These are phyloP conservation scores for Floccularia luteovirens DNA, from an alignment of 768 basidiomycete genomes.

Conservation along the genomic window DNA sequence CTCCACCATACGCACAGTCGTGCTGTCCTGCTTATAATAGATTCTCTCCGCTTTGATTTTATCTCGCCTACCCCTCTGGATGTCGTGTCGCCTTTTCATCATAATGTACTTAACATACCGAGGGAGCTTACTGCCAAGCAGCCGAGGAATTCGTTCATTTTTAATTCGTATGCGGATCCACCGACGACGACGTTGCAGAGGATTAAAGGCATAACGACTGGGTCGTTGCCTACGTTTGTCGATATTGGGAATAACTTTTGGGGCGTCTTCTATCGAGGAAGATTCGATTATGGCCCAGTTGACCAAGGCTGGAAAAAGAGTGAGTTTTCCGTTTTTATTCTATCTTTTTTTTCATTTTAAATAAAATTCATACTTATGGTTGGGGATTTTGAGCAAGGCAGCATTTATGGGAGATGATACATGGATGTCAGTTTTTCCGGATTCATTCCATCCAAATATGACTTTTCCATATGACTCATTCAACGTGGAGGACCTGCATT, in stretches of 20 bases:
- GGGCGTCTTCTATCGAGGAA: slow-evolving; percentile 77
- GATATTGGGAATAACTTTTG: slow-evolving; percentile 93
- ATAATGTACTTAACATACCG: slow-evolving; percentile 78
- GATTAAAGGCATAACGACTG: slow-evolving; percentile 92
- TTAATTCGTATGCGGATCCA: slow-evolving; percentile 88
- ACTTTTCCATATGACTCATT: slow-evolving; percentile 91
- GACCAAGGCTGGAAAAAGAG: slow-evolving; percentile 48
- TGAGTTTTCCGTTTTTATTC: slow-evolving; percentile 21
- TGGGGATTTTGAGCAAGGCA: slow-evolving; percentile 35
- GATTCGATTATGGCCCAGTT: slow-evolving; percentile 84
- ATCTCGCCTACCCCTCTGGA: slow-evolving; percentile 62
- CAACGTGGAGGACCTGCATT: slow-evolving; percentile 96
- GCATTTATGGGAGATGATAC: slow-evolving; percentile 97
- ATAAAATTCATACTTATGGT: slow-evolving; percentile 2
- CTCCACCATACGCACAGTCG: slow-evolving; percentile 64
- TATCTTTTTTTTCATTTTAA: slow-evolving; percentile 4
- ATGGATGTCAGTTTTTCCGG: slow-evolving; percentile 87
- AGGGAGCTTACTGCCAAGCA: slow-evolving; percentile 52
- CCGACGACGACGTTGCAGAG: slow-evolving; percentile 94
- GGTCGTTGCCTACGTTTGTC: slow-evolving; percentile 91
- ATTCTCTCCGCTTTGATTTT: slow-evolving; percentile 93
- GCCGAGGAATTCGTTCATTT: slow-evolving; percentile 76
- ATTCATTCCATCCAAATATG: slow-evolving; percentile 63
- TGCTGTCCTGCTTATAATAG: slow-evolving; percentile 82
- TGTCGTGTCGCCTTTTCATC: slow-evolving; percentile 63